Evolutionary conservation across 305 asterid species (phyloP), one percentile per base, ranked within the genome.

Genomic region (Solanum chacoense): DNA sequence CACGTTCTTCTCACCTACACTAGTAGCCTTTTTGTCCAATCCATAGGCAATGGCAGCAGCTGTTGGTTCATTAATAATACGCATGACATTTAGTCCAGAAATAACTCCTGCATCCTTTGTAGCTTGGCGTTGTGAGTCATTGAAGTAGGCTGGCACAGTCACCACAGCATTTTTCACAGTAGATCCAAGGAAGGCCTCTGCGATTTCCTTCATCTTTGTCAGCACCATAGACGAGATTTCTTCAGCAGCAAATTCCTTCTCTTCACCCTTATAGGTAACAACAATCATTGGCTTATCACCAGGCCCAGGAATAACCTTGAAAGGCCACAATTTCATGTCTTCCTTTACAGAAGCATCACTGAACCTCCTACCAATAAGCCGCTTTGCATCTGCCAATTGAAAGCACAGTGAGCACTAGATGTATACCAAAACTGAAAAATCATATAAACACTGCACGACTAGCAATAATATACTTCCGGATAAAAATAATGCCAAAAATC

Each of bases 31-130:
- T 92, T 95, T 95, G 90, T 94, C 98, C 79, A 95, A 93, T 72
- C 98, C 98, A 35, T 95, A 95, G 2, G 98, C 98, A 91, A 95
- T 94, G 73, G 98, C 98, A 38, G 98, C 98, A 13, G 98, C 97
- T 1, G 98, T 95, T 32, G 98, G 98, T 89, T 95, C 98, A 9
- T 95, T 95, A 85, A 95, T 94, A 50, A 95, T 94, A 40, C 98
- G 97, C 97, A 95, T 92, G 69, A 95, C 98, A 73, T 95, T 94
- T 35, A 95, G 92, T n/a, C 98, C 98, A 40, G 97, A 93, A 85
- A 95, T 95, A 0, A 94, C 97, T 14, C 97, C 98, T 9, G 98
- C 98, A 90, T 95, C 97, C 89, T 94, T 94, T 31, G 98, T 95
- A 26, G 98, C 96, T 86, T 95, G 98, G 42, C 98, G 95, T 88